phyloP scores from a whole-genome alignment of 1,284 basidiomycete genomes.

The Fomitopsis betulina region DNA sequence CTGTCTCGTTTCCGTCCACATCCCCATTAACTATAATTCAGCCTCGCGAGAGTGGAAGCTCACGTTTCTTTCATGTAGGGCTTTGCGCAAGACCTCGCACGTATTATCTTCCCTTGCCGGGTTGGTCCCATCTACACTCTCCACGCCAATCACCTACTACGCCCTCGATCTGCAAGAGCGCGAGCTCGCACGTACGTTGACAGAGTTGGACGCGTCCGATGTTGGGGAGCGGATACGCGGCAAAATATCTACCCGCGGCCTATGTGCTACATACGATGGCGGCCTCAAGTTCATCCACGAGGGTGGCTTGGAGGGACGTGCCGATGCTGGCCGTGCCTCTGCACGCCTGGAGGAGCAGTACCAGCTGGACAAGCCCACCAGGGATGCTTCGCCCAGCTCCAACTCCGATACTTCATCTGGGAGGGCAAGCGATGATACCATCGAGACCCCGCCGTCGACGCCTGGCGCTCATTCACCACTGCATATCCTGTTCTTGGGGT shows the following conservation, averaged over 20 bases:
- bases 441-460: conserved; percentile 35
- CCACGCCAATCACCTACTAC: conserved; percentile 73
- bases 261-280: conserved; percentile 89
- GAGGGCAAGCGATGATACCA: conserved; percentile 21
- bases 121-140: conserved; percentile 32
- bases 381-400: conserved; percentile 33
- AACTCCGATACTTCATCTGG: conserved; percentile 23
- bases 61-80: conserved; percentile 36
- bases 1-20: not conserved
- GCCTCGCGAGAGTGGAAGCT: not conserved
- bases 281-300: conserved; percentile 66
- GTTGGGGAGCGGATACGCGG: conserved; percentile 64
- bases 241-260: conserved; percentile 73
- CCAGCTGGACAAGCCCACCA: conserved; percentile 12
- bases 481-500: conserved; percentile 92
- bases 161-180: conserved; percentile 89
- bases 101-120: conserved; percentile 74
- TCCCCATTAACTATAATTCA: not conserved
- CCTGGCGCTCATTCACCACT: conserved; percentile 45
- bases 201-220: conserved; percentile 58
- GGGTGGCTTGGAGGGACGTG: conserved; percentile 45
- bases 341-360: conserved; percentile 14
- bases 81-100: conserved; percentile 88
- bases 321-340: conserved; percentile 12
- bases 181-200: conserved; percentile 82